Conservation (phyloP, 2,329 filamentous ascomycete species). For the Colletotrichum godetiae region DNA sequence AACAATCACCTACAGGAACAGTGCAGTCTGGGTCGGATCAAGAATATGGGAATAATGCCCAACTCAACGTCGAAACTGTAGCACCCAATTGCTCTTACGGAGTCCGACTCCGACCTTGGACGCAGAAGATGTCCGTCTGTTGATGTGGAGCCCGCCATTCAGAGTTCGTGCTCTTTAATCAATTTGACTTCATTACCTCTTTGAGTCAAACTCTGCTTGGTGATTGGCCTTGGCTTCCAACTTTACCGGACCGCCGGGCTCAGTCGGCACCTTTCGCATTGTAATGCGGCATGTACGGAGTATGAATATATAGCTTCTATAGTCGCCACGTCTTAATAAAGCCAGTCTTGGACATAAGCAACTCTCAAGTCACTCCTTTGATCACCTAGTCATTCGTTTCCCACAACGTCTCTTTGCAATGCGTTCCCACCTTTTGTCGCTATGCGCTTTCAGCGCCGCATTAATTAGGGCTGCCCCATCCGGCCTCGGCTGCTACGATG, state of each 20-base stretch:
- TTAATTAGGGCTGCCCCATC: conserved; percentile 14
- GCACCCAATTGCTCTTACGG: no score
- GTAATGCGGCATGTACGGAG: conserved; percentile 18
- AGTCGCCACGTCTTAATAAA: not conserved
- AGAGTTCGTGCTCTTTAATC: conserved; percentile 1
- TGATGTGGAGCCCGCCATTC: not conserved
- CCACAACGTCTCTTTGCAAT: not conserved
- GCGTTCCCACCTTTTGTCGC: conserved; percentile 10
- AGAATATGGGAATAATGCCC: not conserved
- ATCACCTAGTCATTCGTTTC: conserved; percentile 8
- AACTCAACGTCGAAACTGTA: not conserved
- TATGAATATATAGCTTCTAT: conserved; percentile 25
- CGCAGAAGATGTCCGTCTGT: not conserved
- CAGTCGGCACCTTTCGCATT: not conserved
- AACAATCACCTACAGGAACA: not conserved
- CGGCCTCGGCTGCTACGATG: conserved; percentile 25
- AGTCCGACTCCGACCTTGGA: not conserved
- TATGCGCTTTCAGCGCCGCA: conserved; percentile 22
- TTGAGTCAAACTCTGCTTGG: not conserved
- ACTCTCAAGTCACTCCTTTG: conserved; percentile 3
- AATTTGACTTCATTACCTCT: conserved; percentile 31
- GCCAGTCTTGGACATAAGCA: not conserved
- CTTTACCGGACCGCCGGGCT: not conserved
- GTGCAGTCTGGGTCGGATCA: not conserved
- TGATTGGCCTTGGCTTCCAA: conserved; percentile 1